Evolutionary conservation across 108 stramenopile genomes (phyloP).

Genomic region (Pseudonitzschia multiseries): DNA sequence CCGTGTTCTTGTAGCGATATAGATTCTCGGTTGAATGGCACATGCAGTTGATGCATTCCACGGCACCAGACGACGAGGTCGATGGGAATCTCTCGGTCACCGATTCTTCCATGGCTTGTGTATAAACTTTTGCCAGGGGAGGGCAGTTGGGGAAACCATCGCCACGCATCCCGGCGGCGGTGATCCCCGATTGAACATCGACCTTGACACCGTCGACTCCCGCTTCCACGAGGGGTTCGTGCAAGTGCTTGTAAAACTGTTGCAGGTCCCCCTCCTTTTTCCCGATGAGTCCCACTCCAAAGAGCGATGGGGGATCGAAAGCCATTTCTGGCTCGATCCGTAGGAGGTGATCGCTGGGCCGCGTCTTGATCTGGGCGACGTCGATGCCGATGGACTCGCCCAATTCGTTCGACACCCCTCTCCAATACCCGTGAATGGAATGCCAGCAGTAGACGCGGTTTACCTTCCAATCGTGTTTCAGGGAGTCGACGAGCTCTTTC

Average conservation of each 20-base stretch:
- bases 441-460: conserved; percentile 67
- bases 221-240: conserved; percentile 42
- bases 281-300: conserved; percentile 36
- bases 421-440: conserved; percentile 73
- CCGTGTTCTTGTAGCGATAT: conserved; percentile 38
- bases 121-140: conserved; percentile 38
- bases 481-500: conserved; percentile 33
- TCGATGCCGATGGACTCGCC: conserved; percentile 25
- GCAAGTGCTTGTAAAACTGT: conserved; percentile 58
- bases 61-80: conserved; percentile 11
- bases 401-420: conserved; percentile 47
- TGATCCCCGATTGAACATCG: conserved; percentile 56
- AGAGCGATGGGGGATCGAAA: conserved; percentile 43
- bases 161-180: conserved; percentile 39
- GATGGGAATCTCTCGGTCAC: conserved; percentile 31
- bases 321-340: conserved; percentile 47
- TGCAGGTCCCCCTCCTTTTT: conserved; percentile 29
- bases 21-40: conserved; percentile 65
- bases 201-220: conserved; percentile 77
- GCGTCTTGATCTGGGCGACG: conserved; percentile 25
- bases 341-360: conserved; percentile 44
- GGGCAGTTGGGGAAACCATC: conserved; percentile 30
- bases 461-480: conserved; percentile 51
- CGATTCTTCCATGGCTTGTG: conserved; percentile 50
- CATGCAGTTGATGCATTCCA: conserved; percentile 70